Conservation (phyloP, 352 stramenopile genomes). For the Globisporangium heterothallicum region DNA sequence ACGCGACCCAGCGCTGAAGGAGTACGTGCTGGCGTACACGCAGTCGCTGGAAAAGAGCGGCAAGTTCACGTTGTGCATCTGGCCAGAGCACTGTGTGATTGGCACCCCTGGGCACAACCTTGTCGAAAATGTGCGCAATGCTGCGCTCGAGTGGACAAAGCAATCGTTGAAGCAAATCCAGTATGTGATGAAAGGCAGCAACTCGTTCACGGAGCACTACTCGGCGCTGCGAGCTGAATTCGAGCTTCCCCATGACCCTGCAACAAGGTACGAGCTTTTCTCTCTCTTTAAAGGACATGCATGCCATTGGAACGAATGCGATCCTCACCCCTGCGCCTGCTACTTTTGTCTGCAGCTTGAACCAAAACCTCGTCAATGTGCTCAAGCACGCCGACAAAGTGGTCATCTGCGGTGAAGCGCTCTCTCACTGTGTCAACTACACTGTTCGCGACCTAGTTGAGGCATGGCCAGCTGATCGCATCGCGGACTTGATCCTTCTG, state of each 20-base stretch:
- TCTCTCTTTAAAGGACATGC: too few species aligned
- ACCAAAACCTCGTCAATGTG: conserved; percentile 77
- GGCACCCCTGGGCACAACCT: conserved; percentile 88
- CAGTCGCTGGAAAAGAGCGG: conserved; percentile 77
- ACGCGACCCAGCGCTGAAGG: conserved; percentile 53
- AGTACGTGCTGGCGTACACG: conserved; percentile 91
- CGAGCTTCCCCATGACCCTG: conserved; percentile 63
- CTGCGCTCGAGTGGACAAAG: conserved; percentile 84
- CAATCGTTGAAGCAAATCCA: conserved; percentile 54
- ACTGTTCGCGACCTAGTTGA: conserved; percentile 90
- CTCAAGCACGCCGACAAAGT: conserved; percentile 86
- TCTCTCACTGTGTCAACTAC: conserved; percentile 97
- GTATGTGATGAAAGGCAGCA: conserved; percentile 93
- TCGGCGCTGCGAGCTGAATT: conserved; percentile 93
- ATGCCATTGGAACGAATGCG: too few species aligned
- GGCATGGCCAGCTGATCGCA: conserved; percentile 72
- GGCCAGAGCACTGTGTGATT: conserved; percentile 97
- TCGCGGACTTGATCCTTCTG: conserved; percentile 65
- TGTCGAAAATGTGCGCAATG: conserved; percentile 73
- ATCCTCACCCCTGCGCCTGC: too few species aligned
- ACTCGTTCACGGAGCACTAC: conserved; percentile 96
- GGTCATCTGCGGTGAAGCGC: conserved; percentile 91
- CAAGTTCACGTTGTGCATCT: conserved; percentile 93
- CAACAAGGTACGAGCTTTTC: conserved; percentile 36
- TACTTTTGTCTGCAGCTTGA: conserved; percentile 47